Evolutionary conservation across 345 rosid genomes (phyloP).

Genomic region (Ceriops zippeliana): DNA sequence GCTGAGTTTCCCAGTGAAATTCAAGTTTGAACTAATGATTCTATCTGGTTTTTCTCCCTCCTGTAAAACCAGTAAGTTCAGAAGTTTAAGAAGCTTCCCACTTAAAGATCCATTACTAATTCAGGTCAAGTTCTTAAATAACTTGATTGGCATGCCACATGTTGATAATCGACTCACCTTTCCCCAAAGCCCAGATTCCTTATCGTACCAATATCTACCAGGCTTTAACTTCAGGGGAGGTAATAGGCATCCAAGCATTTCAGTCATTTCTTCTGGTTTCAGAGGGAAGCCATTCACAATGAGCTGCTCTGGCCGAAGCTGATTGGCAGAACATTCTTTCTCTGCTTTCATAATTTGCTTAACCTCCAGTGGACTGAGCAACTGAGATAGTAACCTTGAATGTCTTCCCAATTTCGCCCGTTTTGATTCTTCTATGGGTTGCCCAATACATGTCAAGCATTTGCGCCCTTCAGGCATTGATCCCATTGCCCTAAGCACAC

Average conservation of each 20-base stretch:
- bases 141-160: constrained; percentile 1
- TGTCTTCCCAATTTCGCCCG: constrained; percentile 70
- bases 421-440: constrained; percentile 83
- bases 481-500: constrained; percentile 97
- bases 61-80: constrained; percentile 42
- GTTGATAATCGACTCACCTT: constrained; percentile 43
- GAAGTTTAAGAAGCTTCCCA: background rate
- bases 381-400: constrained; percentile 64
- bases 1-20: constrained; percentile 72
- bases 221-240: constrained; percentile 91
- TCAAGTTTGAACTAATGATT: constrained; percentile 80
- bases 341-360: constrained; percentile 99
- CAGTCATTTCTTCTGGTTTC: constrained; percentile 88
- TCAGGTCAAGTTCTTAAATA: constrained; percentile 13
- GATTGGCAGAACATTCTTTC: constrained; percentile 90
- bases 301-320: constrained; percentile 89
- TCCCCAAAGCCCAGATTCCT: constrained; percentile 99
- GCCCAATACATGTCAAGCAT: constrained; percentile 81
- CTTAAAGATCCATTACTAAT: background rate
- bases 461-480: constrained; percentile 99
- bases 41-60: constrained; percentile 94
- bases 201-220: constrained; percentile 96
- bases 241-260: constrained; percentile 64
- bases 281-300: constrained; percentile 78
- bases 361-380: constrained; percentile 91